Percentiles rank a stretch among this genome's conserved stretches.
Evolutionary conservation across 164 flowering plant species (phyloP).

Genomic region (Nymphaea colorata): DNA sequence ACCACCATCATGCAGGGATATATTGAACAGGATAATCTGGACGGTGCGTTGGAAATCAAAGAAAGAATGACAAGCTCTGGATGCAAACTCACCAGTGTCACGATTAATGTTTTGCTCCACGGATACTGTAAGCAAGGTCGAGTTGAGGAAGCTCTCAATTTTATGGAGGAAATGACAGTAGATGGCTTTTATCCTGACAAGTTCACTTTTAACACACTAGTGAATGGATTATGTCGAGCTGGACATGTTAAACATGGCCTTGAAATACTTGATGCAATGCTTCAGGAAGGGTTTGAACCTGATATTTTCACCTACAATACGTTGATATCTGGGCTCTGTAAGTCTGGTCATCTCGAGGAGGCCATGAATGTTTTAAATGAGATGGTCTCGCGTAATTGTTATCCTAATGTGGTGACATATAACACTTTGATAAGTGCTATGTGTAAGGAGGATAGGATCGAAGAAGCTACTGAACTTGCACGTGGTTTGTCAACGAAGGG

Average conservation of each 20-base stretch:
- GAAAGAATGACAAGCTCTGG: conserved; percentile 54
- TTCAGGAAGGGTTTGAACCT: conserved; percentile 73
- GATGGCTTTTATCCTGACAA: conserved; percentile 68
- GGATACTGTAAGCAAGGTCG: conserved; percentile 73
- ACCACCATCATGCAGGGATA: conserved; percentile 80
- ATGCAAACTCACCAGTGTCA: conserved; percentile 29
- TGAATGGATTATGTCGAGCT: conserved; percentile 57
- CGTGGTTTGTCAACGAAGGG: conserved; percentile 48
- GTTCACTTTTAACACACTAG: conserved; percentile 62
- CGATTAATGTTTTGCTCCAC: conserved; percentile 58
- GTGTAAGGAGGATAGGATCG: conserved; percentile 61
- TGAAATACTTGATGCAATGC: conserved; percentile 76
- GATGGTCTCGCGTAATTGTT: conserved; percentile 57
- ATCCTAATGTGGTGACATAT: conserved; percentile 68
- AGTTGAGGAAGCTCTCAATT: conserved; percentile 54
- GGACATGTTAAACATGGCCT: conserved; percentile 68
- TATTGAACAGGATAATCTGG: conserved; percentile 68
- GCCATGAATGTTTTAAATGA: conserved; percentile 53
- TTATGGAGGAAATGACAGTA: conserved; percentile 37
- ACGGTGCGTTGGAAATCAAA: conserved; percentile 55
- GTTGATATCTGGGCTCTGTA: conserved; percentile 71
- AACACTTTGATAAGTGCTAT: conserved; percentile 61
- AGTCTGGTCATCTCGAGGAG: conserved; percentile 42
- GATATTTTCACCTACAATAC: conserved; percentile 65
- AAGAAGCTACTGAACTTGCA: conserved; percentile 66